phyloP scores from a whole-genome alignment of 257 asterid genomes.

The Mitragyna speciosa region DNA sequence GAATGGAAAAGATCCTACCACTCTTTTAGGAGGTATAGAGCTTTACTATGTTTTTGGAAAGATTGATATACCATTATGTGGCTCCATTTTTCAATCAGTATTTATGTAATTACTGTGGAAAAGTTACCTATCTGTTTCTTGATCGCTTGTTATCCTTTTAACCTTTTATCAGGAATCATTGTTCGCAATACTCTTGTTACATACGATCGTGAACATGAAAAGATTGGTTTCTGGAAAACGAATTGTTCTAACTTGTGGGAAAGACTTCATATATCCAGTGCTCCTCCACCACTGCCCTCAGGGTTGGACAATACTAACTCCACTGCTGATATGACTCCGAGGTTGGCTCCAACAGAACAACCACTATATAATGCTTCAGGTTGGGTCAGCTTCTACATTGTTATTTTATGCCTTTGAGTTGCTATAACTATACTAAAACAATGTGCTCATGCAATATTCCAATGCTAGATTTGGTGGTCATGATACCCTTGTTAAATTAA shows the following conservation, averaged over 20 bases:
- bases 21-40: conserved; percentile 87
- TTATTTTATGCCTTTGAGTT: not conserved
- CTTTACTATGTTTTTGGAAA: not conserved
- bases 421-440: not conserved
- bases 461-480: not conserved
- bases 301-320: conserved; percentile 37
- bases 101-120: not conserved
- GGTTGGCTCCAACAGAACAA: conserved; percentile 56
- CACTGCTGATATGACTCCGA: conserved; percentile 45
- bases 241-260: conserved; percentile 95
- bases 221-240: conserved; percentile 95
- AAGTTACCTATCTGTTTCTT: conserved; percentile 10
- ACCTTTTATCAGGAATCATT: conserved; percentile 60
- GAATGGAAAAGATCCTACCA: conserved; percentile 97
- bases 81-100: not conserved
- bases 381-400: conserved; percentile 26
- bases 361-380: conserved; percentile 51
- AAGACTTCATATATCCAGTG: conserved; percentile 58
- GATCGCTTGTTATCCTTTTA: not conserved
- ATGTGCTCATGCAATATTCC: not conserved
- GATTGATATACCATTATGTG: not conserved
- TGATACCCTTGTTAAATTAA: too few relatives aligned
- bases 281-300: conserved; percentile 54
- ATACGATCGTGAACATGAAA: conserved; percentile 91
- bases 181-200: conserved; percentile 97